phyloP scores from a whole-genome alignment of 208 protist genomes.

The Trichomonas vaginalis region DNA sequence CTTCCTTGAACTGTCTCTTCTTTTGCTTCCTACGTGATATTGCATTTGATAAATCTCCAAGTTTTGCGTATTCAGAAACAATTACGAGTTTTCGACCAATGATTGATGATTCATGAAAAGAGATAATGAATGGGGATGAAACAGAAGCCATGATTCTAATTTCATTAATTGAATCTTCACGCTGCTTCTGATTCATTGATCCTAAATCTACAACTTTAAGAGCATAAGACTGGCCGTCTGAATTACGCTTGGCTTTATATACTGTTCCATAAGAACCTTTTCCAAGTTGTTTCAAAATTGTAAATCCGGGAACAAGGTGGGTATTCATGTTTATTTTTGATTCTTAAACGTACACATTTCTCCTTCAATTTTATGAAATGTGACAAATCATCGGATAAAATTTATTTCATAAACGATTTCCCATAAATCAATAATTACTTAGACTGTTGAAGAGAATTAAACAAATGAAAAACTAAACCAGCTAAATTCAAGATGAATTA shows the following conservation, averaged over 20 bases:
- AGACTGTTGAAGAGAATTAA: too few relatives aligned
- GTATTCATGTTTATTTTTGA: not conserved
- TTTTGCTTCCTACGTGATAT: not conserved
- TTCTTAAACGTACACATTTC: conserved; percentile 17
- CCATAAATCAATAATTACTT: too few relatives aligned
- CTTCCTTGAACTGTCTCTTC: not conserved
- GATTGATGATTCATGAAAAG: conserved; percentile 47
- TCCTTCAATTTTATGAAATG: not conserved
- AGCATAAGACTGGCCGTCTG: conserved; percentile 15
- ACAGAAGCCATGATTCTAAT: conserved; percentile 49
- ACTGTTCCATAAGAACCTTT: conserved; percentile 3
- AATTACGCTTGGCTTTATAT: not conserved
- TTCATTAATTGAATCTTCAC: conserved; percentile 50
- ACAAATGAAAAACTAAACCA: too few relatives aligned
- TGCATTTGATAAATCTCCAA: conserved; percentile 36
- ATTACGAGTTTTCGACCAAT: conserved; percentile 46
- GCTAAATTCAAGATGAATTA: too few relatives aligned
- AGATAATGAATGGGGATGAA: conserved; percentile 36
- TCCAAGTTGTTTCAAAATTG: not conserved
- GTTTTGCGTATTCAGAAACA: conserved; percentile 41
- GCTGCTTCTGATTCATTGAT: conserved; percentile 23
- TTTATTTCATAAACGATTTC: too few relatives aligned
- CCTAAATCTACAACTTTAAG: conserved; percentile 30
- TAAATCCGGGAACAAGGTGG: not conserved
- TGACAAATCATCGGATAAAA: too few relatives aligned